A percentile compares a stretch with the other conserved stretches of the same genome.
phyloP scores from a whole-genome alignment of 2,329 filamentous ascomycete species.

The Hortaea werneckii region DNA sequence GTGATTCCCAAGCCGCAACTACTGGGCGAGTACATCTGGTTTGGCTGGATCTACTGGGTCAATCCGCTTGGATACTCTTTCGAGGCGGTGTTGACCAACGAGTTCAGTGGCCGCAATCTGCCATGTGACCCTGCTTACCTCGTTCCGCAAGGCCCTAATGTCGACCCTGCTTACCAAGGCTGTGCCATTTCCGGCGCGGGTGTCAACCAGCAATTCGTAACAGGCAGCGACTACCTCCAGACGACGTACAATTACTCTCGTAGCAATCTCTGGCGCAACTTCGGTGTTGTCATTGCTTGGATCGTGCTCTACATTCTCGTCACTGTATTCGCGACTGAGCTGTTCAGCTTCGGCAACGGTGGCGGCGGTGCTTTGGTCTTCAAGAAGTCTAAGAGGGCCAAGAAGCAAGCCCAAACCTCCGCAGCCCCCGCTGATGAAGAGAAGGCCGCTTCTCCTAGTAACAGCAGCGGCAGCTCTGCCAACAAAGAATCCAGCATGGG shows the following conservation, averaged over 20 bases:
- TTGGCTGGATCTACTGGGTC: slow-evolving; percentile 49
- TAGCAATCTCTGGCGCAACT: slow-evolving; percentile 59
- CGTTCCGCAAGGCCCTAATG: slow-evolving; percentile 48
- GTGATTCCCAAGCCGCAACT: slow-evolving; percentile 56
- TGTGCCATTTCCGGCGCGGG: slow-evolving; percentile 51
- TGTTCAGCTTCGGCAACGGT: slow-evolving; percentile 50
- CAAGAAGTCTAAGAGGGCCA: slow-evolving; percentile 55
- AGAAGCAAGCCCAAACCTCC: slow-evolving; percentile 45
- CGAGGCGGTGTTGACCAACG: slow-evolving; percentile 57
- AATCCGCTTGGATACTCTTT: slow-evolving; percentile 51
- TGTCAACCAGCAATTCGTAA: slow-evolving; percentile 40
- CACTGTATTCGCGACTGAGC: slow-evolving; percentile 60
- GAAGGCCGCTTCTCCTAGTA: slow-evolving; percentile 29
- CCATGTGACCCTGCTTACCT: slow-evolving; percentile 49
- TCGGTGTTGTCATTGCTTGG: slow-evolving; percentile 67
- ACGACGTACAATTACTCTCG: slow-evolving; percentile 48
- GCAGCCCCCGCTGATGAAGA: slow-evolving; percentile 47
- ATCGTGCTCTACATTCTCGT: slow-evolving; percentile 62
- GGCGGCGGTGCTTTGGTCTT: slow-evolving; percentile 63
- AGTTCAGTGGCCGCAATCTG: slow-evolving; percentile 49
- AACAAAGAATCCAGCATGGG: slow-evolving; percentile 20
- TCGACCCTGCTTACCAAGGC: slow-evolving; percentile 49
- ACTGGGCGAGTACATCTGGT: slow-evolving; percentile 52
- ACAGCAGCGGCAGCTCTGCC: slow-evolving; percentile 23
- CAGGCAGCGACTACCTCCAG: slow-evolving; percentile 45